Base-by-base conservation (phyloP, 2,329 filamentous ascomycete genomes). In the Fusarium miscanthi region DNA sequence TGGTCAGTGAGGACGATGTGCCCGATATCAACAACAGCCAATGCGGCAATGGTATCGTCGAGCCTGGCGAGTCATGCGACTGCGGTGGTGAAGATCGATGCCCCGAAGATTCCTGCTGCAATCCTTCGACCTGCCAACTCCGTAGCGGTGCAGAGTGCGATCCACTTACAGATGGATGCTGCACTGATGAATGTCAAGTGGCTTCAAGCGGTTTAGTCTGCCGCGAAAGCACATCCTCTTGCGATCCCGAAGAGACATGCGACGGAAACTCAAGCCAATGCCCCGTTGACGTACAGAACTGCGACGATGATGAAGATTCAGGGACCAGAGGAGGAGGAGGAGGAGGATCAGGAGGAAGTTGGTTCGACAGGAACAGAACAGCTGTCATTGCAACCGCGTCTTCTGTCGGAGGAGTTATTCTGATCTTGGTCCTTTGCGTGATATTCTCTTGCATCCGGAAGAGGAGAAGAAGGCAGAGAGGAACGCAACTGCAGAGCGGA, bases 11-110 rank as follows among this genome's bases (percentile, higher is more conserved):
- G 79, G 97, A 97, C 82, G 89, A 89, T 67, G 90, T 97, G 17
- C 87, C 88, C 12, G 94, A 92, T 19, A 92, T 95, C 71, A 91
- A 89, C 2, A 92, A 91, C 57, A 91, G 91, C 71, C 90, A 94
- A 77, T 97, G 94, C 80, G 94, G 94, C 56, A 97, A 97, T 79
- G 94, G 69, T 0, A 73, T 63, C 3, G 69, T 72, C 1, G 72
- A 67, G 19, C 56, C 70, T 5, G 70, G 70, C 1, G 70, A 72
- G 12, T 43, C 52, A 16, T 73, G 70, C 17, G 70, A 72, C 8
- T 72, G 70, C 4, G 70, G 70, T 0, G 70, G 70, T 6, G 52
- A 58, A 9, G 38, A n/a, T 4, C 21, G 51, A 10, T 72, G 69
- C 2, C 49, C 69, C 0, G 23, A 10, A 2, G 41, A 73, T 16